Conservation (phyloP, 495 filamentous ascomycete genomes). For the Penicillium ochrochloron region DNA sequence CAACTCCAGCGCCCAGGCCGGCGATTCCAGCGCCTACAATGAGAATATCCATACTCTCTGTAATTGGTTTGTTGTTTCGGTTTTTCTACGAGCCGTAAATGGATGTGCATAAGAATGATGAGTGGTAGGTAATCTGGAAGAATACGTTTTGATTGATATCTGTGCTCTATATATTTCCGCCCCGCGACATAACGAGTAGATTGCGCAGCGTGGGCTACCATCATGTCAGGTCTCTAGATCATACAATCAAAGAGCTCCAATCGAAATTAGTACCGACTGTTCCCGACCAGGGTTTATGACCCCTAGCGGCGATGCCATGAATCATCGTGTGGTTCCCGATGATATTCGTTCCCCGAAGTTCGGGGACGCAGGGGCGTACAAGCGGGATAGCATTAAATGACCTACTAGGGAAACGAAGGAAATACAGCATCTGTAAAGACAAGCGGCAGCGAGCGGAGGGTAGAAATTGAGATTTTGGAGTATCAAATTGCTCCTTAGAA, state of each 20-base stretch:
- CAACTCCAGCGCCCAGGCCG: neutral
- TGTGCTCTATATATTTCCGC: neutral
- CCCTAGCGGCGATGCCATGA: neutral
- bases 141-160: neutral
- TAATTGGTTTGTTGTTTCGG: neutral
- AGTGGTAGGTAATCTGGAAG: too few species aligned
- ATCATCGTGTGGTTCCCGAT: neutral
- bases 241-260: neutral
- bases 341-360: neutral
- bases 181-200: neutral
- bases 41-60: neutral
- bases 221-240: neutral
- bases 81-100: too few species aligned
- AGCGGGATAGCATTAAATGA: neutral
- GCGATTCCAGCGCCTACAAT: neutral
- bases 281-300: neutral
- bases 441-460: too few species aligned
- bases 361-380: neutral
- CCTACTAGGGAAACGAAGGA: too few species aligned
- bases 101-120: neutral
- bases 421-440: too few species aligned
- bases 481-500: too few species aligned
- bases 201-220: neutral
- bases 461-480: too few species aligned
- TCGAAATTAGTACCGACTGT: neutral